These are phyloP conservation scores for Trypanosoma avium DNA, from an alignment of 208 protist species.

Conservation along the genomic window DNA sequence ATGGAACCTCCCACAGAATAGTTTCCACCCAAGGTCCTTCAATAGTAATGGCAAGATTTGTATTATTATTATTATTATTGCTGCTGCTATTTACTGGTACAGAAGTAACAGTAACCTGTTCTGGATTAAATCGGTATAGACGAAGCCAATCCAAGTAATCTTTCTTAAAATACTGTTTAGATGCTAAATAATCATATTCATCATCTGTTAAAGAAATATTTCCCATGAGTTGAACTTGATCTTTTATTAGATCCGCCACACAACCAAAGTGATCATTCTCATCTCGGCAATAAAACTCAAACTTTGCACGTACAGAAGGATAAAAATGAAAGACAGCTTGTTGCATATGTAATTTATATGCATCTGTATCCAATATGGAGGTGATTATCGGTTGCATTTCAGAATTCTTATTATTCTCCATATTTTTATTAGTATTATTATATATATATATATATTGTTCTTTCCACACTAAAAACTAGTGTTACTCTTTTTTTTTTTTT, in stretches of 20 bases:
- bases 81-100: constrained; percentile 28
- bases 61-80: constrained; percentile 38
- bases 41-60: constrained; percentile 58
- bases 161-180: constrained; percentile 63
- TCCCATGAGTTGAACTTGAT: constrained; percentile 54
- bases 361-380: constrained; percentile 86
- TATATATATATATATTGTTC: neutral
- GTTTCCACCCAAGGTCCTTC: constrained; percentile 85
- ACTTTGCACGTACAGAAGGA: constrained; percentile 41
- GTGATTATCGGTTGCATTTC: constrained; percentile 57
- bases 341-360: constrained; percentile 92
- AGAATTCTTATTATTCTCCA: neutral
- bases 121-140: constrained; percentile 73
- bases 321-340: constrained; percentile 83
- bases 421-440: neutral
- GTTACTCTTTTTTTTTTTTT: neutral
- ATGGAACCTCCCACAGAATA: constrained; percentile 87
- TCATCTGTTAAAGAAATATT: constrained; percentile 49
- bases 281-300: constrained; percentile 82
- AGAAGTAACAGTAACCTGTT: constrained; percentile 63
- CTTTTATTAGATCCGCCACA: constrained; percentile 55
- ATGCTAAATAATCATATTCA: constrained; percentile 67
- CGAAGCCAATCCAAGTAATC: constrained; percentile 85
- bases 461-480: too few relatives aligned
- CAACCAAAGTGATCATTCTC: constrained; percentile 68